Base-by-base conservation (phyloP, 257 asterid species). In the Nicotiana attenuata region DNA sequence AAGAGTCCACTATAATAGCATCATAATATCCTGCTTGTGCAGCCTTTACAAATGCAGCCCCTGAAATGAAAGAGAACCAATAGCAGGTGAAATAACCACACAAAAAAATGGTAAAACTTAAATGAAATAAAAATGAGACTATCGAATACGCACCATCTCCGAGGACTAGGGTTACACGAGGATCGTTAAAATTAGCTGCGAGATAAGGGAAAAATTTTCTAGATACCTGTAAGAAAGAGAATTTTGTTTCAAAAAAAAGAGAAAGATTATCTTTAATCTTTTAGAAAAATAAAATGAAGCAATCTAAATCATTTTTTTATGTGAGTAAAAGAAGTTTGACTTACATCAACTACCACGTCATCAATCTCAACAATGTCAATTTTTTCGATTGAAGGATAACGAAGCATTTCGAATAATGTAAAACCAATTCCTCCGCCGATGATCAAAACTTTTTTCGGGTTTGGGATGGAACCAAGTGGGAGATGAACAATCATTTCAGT, bases 401-500 rank as follows among this genome's bases (percentile, higher is more conserved):
- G 85, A 28, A 69, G 56, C 14, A 82, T 77, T 41, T 82, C 85
- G 11, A 77, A 65, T 24, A 82, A 61, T 31, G 80, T 77, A 41
- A 77, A 77, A n/a, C 81, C 85, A 20, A 73, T 77, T 29, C 85
- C 85, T 75, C 85, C 85, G 1, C 85, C 85, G 3, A 82, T 75
- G 3, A 82, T 77, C 66, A 82, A 41, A 10, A 82, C 85, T 57
- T 76, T 82, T 45, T 47, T 63, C 0, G 81, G 85, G 17, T 3
- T 75, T 10, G 81, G 85, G 1, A 82, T 82, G 65, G 85, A 82
- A 59, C 85, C 73, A 76, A 82, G 85, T 38, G 81, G 85, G 41
- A 82, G 81, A 61, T 82, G 85, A 65, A 65, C 80, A 63, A 82
- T 82, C 85, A 82, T 82, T 61, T 82, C 85, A 26, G 80, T 77